Evolutionary conservation across 345 rosid genomes (phyloP), one percentile per base, ranked within the genome.

Genomic region (Dipteronia dyeriana): DNA sequence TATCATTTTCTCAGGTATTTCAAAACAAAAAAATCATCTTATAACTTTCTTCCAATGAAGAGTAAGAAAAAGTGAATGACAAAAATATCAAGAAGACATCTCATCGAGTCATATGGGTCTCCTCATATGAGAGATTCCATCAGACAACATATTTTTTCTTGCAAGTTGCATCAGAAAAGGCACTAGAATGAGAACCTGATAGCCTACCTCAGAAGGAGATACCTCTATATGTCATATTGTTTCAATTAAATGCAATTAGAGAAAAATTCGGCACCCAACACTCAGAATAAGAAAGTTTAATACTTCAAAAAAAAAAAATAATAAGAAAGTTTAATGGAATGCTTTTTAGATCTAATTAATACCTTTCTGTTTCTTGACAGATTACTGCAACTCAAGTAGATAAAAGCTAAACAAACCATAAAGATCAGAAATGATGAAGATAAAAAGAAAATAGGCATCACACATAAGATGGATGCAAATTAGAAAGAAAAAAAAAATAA

Each of bases 51-150:
- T 5, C 14, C 68, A 23, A 23, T 25, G 38, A 72, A 60, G 54
- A 38, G 2, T 59, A 25, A 13, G 54, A 39, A 57, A 19, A 72
- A 41, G 29, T 60, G n/a, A 31, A 59, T 3, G 53, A 59, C 10
- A 72, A 72, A n/a, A 20, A 23, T 62, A 45, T 7, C 57, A 71
- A 73, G 43, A 73, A 63, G 56, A 5, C 9, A 45, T 12, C 26
- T 57, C 49, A 71, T 38, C 8, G 16, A 34, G 34, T 76, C 20
- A 4, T n/a, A 75, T 17, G 19, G 47, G 29, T 56, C 29, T 22
- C 29, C 66, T 29, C 26, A 65, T 65, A 47, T 9, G 34, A 65
- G 59, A 51, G 71, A 75, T 13, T 43, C 23, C 45, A 75, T 20
- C 20, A 17, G 19, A 54, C 54, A 66, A 66, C 70, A 57, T 9